Evolutionary conservation across 2,329 filamentous ascomycete genomes (phyloP), one percentile per base, ranked within the genome.

Genomic region (Diaporthe amygdali): DNA sequence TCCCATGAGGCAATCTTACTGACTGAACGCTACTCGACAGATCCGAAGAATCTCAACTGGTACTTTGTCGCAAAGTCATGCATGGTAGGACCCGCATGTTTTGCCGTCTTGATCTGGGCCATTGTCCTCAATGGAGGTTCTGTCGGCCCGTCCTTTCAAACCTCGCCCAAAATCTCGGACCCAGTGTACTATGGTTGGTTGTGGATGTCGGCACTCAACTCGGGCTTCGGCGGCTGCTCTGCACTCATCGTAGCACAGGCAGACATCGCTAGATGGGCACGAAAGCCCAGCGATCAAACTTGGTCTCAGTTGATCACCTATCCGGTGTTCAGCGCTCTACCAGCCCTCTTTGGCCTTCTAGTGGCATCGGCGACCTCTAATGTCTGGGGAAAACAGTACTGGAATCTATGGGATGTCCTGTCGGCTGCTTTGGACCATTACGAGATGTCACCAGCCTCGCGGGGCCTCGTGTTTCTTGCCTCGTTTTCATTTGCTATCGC

Each of bases 321-420:
- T 44, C 82, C 83, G 0, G 75, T 85, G 32, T 78, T 79, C 22
- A 80, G 84, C 9, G 84, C 83, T 3, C 72, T 84, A 14, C 81
- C 81, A 3, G 82, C 83, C 12, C 77, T 78, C 61, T 76, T 85
- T 5, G 84, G 84, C n/a, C 85, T 86, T 71, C 75, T 84, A 20
- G 78, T 81, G 0, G 85, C 83, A 0, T 79, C 82, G 1, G 81
- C 82, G 7, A 82, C 85, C 70, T 84, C 85, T 75, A 82, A 83
- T 67, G 74, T 75, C 12, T 85, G 82, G 80, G 81, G 79, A 22
- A 74, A 79, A 69, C 75, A 70, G 8, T 67, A 74, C 30, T 77
- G 76, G 76, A 77, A 77, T 66, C 75, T 75, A 1, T 76, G 74
- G 75, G 74, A 75, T 27, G 67, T 77, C 8, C 66, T 74, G 17